Evolutionary conservation across 345 rosid species (phyloP).

Genomic region (Ceriops zippeliana): DNA sequence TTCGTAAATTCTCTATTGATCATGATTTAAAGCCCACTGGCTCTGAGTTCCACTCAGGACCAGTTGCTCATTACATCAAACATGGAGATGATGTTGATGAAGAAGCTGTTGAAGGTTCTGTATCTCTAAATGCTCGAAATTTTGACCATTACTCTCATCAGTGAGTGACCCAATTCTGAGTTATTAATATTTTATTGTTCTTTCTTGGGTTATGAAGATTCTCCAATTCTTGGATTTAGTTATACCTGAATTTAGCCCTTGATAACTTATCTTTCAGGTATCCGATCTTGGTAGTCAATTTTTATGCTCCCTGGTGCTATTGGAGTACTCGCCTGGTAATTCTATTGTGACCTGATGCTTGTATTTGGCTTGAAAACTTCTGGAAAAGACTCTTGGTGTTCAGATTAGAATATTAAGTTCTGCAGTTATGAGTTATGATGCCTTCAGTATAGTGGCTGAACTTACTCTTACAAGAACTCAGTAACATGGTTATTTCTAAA

Average conservation of each 20-base stretch:
- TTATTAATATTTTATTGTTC: slow-evolving; percentile 8
- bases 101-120: slow-evolving; percentile 61
- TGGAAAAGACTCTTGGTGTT: not conserved
- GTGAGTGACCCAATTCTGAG: slow-evolving; percentile 49
- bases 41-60: slow-evolving; percentile 74
- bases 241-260: slow-evolving; percentile 4
- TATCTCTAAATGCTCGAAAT: slow-evolving; percentile 47
- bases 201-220: slow-evolving; percentile 4
- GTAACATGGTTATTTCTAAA: not conserved
- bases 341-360: slow-evolving; percentile 11
- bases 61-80: slow-evolving; percentile 48
- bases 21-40: slow-evolving; percentile 75
- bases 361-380: not conserved
- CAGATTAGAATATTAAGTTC: not conserved
- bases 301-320: slow-evolving; percentile 96
- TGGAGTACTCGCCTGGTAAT: slow-evolving; percentile 96
- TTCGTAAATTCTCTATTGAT: slow-evolving; percentile 88
- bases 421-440: not conserved
- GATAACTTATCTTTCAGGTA: slow-evolving; percentile 41
- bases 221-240: slow-evolving; percentile 5
- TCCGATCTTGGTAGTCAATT: slow-evolving; percentile 85
- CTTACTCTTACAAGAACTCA: not conserved
- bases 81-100: slow-evolving; percentile 81
- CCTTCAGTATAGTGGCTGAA: not conserved
- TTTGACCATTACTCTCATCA: slow-evolving; percentile 68